These are phyloP conservation scores for Podaxis sp. DNA, from an alignment of 768 basidiomycete genomes.

Conservation along the genomic window DNA sequence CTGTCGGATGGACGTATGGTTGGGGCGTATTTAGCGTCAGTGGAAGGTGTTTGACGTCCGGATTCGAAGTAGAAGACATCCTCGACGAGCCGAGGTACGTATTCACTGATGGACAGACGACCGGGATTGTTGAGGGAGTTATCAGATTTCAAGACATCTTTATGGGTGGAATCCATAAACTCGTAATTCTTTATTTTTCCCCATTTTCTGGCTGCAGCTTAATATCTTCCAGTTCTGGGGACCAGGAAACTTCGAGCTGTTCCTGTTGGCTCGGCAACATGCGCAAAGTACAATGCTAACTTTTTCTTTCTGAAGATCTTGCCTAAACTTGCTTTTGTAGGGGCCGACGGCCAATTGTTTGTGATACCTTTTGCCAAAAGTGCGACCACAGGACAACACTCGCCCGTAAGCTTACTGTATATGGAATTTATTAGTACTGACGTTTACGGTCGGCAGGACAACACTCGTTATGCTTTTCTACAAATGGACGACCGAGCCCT, in stretches of 20 bases:
- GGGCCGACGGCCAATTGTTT: slow-evolving; percentile 71
- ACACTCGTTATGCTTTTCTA: slow-evolving; percentile 92
- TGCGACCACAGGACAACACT: slow-evolving; percentile 87
- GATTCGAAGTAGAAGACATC: slow-evolving; percentile 65
- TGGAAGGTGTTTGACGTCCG: slow-evolving; percentile 82
- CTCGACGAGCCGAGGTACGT: slow-evolving; percentile 54
- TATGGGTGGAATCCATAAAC: slow-evolving; percentile 73
- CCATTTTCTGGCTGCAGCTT: not conserved
- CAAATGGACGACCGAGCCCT: slow-evolving; percentile 94
- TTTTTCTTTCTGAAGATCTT: not conserved
- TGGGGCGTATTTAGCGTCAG: slow-evolving; percentile 93
- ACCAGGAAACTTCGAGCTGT: slow-evolving; percentile 87
- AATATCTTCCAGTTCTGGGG: slow-evolving; percentile 76
- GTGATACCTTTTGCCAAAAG: slow-evolving; percentile 93
- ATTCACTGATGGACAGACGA: slow-evolving; percentile 13
- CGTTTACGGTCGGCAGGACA: slow-evolving; percentile 57
- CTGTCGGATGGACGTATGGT: slow-evolving; percentile 86
- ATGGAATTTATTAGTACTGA: not conserved
- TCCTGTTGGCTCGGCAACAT: slow-evolving; percentile 63
- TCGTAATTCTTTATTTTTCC: slow-evolving; percentile 50
- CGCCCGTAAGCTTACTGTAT: slow-evolving; percentile 60
- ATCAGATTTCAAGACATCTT: slow-evolving; percentile 76
- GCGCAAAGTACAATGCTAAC: slow-evolving; percentile 44
- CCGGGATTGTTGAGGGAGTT: not conserved
- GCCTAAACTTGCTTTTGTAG: slow-evolving; percentile 31